Conservation (phyloP, 768 basidiomycete species). For the Psilocybe tampanensis region DNA sequence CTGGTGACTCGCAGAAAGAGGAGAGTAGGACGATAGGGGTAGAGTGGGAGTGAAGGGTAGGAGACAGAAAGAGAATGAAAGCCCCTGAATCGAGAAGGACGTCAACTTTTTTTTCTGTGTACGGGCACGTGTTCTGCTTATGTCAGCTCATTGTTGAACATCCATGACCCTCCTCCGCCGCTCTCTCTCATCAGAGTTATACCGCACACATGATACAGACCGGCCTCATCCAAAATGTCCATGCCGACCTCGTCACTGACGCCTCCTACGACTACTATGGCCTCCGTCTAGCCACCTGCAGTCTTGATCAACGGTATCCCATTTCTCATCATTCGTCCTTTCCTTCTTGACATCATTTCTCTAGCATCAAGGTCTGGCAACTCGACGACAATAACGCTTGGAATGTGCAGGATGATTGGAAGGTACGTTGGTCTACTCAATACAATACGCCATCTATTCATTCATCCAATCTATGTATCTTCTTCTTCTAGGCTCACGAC, state of each 20-base stretch:
- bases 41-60: constrained; percentile 7
- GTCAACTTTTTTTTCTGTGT: constrained; percentile 17
- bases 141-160: neutral
- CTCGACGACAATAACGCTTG: constrained; percentile 79
- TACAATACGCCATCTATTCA: no score
- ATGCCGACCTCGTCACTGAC: constrained; percentile 83
- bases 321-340: no score
- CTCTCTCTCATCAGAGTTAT: neutral
- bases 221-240: constrained; percentile 75
- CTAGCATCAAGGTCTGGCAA: constrained; percentile 85
- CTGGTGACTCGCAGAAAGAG: constrained; percentile 3
- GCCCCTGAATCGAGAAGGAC: constrained; percentile 19
- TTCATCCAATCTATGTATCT: no score
- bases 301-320: constrained; percentile 76
- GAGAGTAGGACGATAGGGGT: constrained; percentile 16
- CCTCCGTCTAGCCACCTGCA: constrained; percentile 75
- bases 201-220: constrained; percentile 67
- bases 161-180: neutral
- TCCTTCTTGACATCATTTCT: constrained; percentile 13
- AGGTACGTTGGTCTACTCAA: constrained; percentile 46
- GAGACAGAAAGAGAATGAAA: constrained; percentile 15
- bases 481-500: constrained; percentile 78
- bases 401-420: constrained; percentile 89
- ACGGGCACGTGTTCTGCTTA: constrained; percentile 16
- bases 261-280: constrained; percentile 93